phyloP scores from a whole-genome alignment of 768 basidiomycete genomes.

The Collybiopsis luxurians region DNA sequence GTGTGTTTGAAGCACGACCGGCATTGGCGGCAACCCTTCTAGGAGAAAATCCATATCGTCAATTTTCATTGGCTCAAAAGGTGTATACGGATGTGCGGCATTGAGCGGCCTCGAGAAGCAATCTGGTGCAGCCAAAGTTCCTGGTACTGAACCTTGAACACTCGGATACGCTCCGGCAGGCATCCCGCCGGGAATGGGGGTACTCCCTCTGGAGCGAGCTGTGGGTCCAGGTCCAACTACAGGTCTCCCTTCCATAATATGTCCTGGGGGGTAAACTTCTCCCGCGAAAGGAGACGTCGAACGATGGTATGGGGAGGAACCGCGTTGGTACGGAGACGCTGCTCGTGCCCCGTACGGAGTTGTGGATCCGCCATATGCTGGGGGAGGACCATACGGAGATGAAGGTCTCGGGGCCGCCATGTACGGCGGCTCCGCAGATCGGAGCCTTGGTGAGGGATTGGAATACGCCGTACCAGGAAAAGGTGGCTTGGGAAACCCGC shows the following conservation, averaged over 20 bases:
- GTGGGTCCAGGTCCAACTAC: conserved; percentile 18
- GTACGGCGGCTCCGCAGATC: conserved; percentile 41
- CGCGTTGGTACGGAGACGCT: conserved; percentile 1
- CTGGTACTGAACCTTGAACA: conserved; percentile 12
- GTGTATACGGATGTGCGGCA: conserved; percentile 60
- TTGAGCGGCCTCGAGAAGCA: conserved; percentile 76
- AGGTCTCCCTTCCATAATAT: conserved; percentile 54
- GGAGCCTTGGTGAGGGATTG: conserved; percentile 47
- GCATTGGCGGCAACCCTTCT: conserved; percentile 68
- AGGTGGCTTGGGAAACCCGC: not conserved
- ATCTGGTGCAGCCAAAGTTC: conserved; percentile 59
- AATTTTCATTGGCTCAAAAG: conserved; percentile 69
- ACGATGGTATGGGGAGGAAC: conserved; percentile 2
- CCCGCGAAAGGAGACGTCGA: conserved; percentile 9
- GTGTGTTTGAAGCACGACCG: conserved; percentile 65
- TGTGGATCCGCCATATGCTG: conserved; percentile 13
- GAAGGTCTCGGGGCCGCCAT: conserved; percentile 20
- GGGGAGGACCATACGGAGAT: conserved; percentile 31
- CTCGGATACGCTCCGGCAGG: conserved; percentile 1
- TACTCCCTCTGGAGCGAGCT: conserved; percentile 30
- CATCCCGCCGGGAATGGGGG: conserved; percentile 32
- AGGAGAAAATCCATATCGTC: conserved; percentile 77
- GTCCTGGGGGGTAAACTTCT: conserved; percentile 53
- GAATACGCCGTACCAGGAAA: conserved; percentile 29
- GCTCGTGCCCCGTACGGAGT: conserved; percentile 27